Evolutionary conservation across 208 protist species (phyloP), one percentile per base, ranked within the genome.

Genomic region (Eutreptiella sp.): DNA sequence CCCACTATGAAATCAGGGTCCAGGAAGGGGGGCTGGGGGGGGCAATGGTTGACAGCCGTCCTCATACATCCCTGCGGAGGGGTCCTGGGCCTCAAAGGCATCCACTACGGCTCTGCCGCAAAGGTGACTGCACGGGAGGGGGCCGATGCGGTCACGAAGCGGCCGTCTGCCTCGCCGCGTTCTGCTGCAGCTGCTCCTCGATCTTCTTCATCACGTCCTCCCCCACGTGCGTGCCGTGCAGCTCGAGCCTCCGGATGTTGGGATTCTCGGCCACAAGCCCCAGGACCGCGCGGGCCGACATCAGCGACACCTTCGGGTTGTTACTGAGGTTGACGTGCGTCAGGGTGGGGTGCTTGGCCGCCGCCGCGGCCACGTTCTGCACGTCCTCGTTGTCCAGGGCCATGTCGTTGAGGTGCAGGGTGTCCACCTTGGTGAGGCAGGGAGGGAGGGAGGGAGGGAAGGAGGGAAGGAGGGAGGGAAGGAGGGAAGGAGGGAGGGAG

Each of bases 391-490:
- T 91, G 68, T 87, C 75, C 4, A 91, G 66, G 2, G 78, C 79
- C 85, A 88, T 91, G 72, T 87, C 76, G 69, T 84, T 81, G 54
- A 91, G 81, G 72, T 79, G 74, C 16, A 88, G 66, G 1, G 67
- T 71, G 21, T 72, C 75, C 16, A 91, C 71, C 14, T 53, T 53
- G 3, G 80, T 80, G 4, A 91, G 72, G 59, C 87, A n/a, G n/a
- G n/a, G n/a, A n/a, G n/a, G n/a, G n/a, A n/a, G n/a, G n/a, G n/a
- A n/a, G n/a, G n/a, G n/a, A n/a, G n/a, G n/a, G n/a, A n/a, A n/a
- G n/a, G n/a, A n/a, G n/a, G n/a, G n/a, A n/a, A n/a, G n/a, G n/a
- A n/a, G n/a, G n/a, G n/a, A n/a, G n/a, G n/a, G n/a, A n/a, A n/a
- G n/a, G n/a, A n/a, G n/a, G n/a, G n/a, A n/a, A n/a, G n/a, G n/a